phyloP scores from a whole-genome alignment of 306 rosid genomes.

The Bauhinia variegata region DNA sequence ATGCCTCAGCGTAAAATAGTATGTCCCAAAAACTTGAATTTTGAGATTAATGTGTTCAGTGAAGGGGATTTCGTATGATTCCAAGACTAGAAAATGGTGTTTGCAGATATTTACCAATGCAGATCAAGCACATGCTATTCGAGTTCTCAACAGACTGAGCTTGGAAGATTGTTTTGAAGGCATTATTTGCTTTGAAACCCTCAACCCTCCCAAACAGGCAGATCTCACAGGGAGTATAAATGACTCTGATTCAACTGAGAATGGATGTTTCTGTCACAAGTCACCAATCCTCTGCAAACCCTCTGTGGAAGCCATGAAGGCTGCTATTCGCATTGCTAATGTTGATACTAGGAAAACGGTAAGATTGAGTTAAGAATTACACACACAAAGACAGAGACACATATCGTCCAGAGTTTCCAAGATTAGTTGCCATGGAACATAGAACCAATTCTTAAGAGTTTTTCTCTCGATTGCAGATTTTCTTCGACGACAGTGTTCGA shows the following conservation, averaged over 20 bases:
- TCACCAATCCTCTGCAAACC: constrained; percentile 72
- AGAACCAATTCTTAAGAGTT: constrained; percentile 19
- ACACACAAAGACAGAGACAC: too few relatives aligned
- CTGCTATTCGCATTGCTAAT: constrained; percentile 64
- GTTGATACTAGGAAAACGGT: constrained; percentile 69
- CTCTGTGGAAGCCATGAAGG: constrained; percentile 67
- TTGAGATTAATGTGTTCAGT: constrained; percentile 1
- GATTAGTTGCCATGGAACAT: constrained; percentile 5
- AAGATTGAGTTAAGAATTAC: constrained; percentile 37
- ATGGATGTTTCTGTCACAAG: constrained; percentile 27
- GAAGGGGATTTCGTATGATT: constrained; percentile 13
- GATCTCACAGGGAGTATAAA: neutral
- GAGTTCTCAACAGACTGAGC: constrained; percentile 64
- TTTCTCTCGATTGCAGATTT: constrained; percentile 56
- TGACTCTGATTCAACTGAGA: neutral
- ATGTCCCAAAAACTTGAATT: constrained; percentile 32
- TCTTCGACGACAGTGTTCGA: constrained; percentile 84
- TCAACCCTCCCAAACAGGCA: constrained; percentile 58
- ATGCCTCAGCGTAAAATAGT: constrained; percentile 90
- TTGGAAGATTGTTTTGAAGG: constrained; percentile 87
- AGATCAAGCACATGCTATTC: constrained; percentile 68
- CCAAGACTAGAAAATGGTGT: constrained; percentile 22
- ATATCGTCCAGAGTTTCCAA: too few relatives aligned
- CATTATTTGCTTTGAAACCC: constrained; percentile 83
- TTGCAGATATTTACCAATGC: constrained; percentile 83